Percentiles rank a stretch among this genome's conserved stretches.
phyloP scores from a whole-genome alignment of 2,329 filamentous ascomycete species.

The Ophiostoma perfectum region DNA sequence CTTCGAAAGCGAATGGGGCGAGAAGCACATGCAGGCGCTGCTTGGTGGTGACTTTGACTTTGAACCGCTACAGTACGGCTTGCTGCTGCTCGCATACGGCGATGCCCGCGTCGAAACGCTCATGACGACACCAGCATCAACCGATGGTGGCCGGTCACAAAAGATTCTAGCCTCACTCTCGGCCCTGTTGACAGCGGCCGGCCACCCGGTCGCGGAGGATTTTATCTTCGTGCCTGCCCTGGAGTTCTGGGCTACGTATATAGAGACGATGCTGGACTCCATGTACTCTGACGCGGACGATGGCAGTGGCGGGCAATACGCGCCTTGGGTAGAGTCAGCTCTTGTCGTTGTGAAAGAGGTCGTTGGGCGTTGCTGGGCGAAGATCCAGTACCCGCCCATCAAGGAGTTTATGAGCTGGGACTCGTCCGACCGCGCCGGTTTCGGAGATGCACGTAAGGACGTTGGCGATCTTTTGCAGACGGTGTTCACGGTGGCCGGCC shows the following conservation, averaged over 20 bases:
- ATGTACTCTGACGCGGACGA: slow-evolving; percentile 40
- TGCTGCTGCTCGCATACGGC: slow-evolving; percentile 63
- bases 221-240: slow-evolving; percentile 67
- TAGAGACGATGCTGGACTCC: slow-evolving; percentile 61
- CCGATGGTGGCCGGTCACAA: slow-evolving; percentile 45
- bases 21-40: slow-evolving; percentile 50
- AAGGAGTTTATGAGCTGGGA: slow-evolving; percentile 61
- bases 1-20: slow-evolving; percentile 56
- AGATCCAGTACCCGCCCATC: slow-evolving; percentile 61
- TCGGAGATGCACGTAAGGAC: slow-evolving; percentile 69
- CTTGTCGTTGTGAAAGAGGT: slow-evolving; percentile 57
- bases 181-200: slow-evolving; percentile 59
- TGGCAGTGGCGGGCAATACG: slow-evolving; percentile 26
- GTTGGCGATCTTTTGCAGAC: slow-evolving; percentile 73
- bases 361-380: slow-evolving; percentile 61
- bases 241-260: slow-evolving; percentile 76
- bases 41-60: slow-evolving; percentile 58
- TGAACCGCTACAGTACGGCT: slow-evolving; percentile 59
- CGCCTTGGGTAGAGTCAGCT: slow-evolving; percentile 53
- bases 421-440: slow-evolving; percentile 59
- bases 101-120: slow-evolving; percentile 59
- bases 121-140: slow-evolving; percentile 53
- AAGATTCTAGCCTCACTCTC: slow-evolving; percentile 55
- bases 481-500: slow-evolving; percentile 58
- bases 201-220: slow-evolving; percentile 66